Evolutionary conservation across 164 flowering plant species (phyloP), one percentile per base, ranked within the genome.

Genomic region (Umbilicus rupestris): DNA sequence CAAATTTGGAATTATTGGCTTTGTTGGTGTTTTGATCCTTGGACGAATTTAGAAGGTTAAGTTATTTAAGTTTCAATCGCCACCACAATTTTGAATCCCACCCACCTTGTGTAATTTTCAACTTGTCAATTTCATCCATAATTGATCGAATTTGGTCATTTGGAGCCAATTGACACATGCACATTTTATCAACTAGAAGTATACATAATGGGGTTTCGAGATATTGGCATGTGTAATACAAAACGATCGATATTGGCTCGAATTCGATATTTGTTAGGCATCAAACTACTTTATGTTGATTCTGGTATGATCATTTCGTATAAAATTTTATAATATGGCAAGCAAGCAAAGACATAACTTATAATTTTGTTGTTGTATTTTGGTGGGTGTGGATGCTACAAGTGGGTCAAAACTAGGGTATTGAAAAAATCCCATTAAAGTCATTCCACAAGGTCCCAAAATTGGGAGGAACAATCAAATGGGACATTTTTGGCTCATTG

Each of bases 311-410:
- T 7, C 4, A 35, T 35, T 35, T 35, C 37, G 37, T 35, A 35
- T 35, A 35, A 35, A 35, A 35, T 35, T 35, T 7, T 3, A 35
- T 35, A 35, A 35, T 35, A 3, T 7, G 37, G 37, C 7, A 47
- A 19, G 22, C 19, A 47, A 47, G 19, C 8, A 47, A n/a, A 19
- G 8, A 47, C 52, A 47, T 47, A 44, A 44, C 19, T 12, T 44
- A 44, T n/a, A 7, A 4, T 47, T n/a, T 47, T 19, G 7, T 47
- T 19, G 52, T n/a, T n/a, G 9, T 19, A n/a, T 47, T 47, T 7
- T 47, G 52, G 52, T 47, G 19, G 52, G 52, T 47, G 24, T 47
- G 52, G 52, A 47, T 22, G 52, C 52, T 47, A n/a, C 22, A 47
- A 47, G 17, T 12, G 15, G 16, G 47, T 45, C 47, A 15, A 15